phyloP scores from a whole-genome alignment of 2,329 filamentous ascomycete species.

The Rasamsonia emersonii region DNA sequence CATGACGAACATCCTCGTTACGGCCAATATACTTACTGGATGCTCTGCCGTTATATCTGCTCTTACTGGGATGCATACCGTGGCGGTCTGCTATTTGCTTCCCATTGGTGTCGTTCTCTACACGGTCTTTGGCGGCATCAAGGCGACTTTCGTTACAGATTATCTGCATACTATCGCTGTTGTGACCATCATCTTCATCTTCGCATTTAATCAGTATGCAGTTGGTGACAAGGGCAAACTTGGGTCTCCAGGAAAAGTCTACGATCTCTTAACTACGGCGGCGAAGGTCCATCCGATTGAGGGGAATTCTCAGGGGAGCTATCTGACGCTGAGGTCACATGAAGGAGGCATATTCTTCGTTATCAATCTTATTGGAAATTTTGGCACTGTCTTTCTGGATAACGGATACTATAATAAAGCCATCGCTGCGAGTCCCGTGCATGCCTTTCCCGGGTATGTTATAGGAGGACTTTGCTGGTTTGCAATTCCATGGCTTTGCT shows the following conservation, averaged over 20 bases:
- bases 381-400: constrained; percentile 75
- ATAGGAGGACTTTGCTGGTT: constrained; percentile 85
- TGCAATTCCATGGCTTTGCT: constrained; percentile 81
- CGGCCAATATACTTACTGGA: constrained; percentile 3
- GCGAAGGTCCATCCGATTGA: constrained; percentile 62
- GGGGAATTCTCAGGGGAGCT: constrained; percentile 73
- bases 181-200: constrained; percentile 76
- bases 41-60: constrained; percentile 14
- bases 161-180: constrained; percentile 70
- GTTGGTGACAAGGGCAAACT: constrained; percentile 61
- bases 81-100: constrained; percentile 5
- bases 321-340: constrained; percentile 77
- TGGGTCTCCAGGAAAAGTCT: constrained; percentile 68
- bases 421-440: constrained; percentile 75
- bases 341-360: constrained; percentile 85
- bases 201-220: constrained; percentile 73
- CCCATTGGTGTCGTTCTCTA: constrained; percentile 47
- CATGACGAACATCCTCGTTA: constrained; percentile 1
- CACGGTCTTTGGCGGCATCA: constrained; percentile 67
- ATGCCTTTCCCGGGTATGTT: constrained; percentile 81
- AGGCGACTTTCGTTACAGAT: constrained; percentile 78
- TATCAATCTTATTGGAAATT: constrained; percentile 82
- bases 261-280: constrained; percentile 65
- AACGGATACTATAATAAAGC: constrained; percentile 90
- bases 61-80: constrained; percentile 31